Conservation (phyloP, 768 basidiomycete species). For the Suillus americanus region DNA sequence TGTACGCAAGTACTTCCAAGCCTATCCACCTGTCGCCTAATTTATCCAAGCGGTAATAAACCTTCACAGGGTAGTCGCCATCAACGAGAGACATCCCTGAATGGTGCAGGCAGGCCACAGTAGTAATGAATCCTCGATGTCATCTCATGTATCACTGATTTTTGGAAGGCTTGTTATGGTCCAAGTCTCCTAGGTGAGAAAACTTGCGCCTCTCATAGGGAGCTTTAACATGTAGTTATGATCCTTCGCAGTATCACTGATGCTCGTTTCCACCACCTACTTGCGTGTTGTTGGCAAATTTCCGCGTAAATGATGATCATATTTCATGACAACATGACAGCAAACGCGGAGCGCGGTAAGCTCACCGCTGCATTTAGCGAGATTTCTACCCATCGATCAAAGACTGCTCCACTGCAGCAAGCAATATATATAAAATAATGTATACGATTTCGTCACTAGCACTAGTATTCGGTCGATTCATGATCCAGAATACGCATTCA, state of each 20-base stretch:
- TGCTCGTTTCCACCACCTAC: not conserved
- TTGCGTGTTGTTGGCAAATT: not conserved
- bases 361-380: not conserved
- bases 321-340: not conserved
- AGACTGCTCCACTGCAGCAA: not conserved
- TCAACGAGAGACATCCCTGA: not conserved
- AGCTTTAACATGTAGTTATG: not conserved
- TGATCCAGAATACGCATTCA: conserved; percentile 19
- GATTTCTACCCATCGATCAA: not conserved
- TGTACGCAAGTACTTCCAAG: not conserved
- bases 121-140: not conserved
- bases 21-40: not conserved
- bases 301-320: not conserved
- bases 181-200: not conserved
- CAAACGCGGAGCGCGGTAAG: not conserved
- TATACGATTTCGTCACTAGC: not conserved
- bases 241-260: not conserved
- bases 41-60: not conserved
- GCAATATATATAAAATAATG: not conserved
- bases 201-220: not conserved
- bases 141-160: not conserved
- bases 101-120: not conserved
- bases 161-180: not conserved
- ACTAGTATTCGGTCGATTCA: not conserved
- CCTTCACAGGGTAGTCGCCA: not conserved